Base-by-base conservation (phyloP, 2,329 filamentous ascomycete genomes). In the Fonsecaea nubica region DNA sequence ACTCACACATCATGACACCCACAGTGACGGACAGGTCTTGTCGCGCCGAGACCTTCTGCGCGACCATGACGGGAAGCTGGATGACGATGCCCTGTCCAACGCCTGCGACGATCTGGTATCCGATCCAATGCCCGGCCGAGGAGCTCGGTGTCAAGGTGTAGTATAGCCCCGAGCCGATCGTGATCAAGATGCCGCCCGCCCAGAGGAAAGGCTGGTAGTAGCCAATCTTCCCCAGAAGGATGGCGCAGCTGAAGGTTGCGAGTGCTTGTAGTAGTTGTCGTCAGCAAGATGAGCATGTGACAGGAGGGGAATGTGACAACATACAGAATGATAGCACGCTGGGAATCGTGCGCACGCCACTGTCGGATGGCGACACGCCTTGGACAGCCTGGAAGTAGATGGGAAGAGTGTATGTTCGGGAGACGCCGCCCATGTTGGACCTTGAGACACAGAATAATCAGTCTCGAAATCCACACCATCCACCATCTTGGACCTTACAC, bases 331-430 rank as follows among this genome's bases (percentile, higher is more conserved):
- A 30, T 2, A 83, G 58, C 3, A 83, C 76, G 8, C 81, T 66
- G 8, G 80, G 77, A 8, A 83, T 69, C 58, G 79, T 81, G 30
- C 74, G 72, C 9, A 84, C 72, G 7, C 81, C 82, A 2, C 75
- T 77, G 13, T 68, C 38, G 8, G 74, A 72, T 0, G 81, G 73
- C 4, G 67, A 74, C 8, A 72, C 73, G 56, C 74, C 74, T 13
- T 72, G 66, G 10, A 82, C 74, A 2, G 75, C 73, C 71, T 85
- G 82, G 73, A 85, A 84, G 70, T 82, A 84, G 30, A 84, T 80
- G 7, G 81, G 81, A 0, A 83, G 73, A 68, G 80, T 82, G 72
- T 81, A 83, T 10, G 82, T 48, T 66, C 71, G 45, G 73, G 68
- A n/a, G 71, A 69, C 3, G 72, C 73, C 35, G 21, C 56, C 45